Conservation (phyloP, 306 rosid genomes). For the Amphicarpaea edgeworthii region DNA sequence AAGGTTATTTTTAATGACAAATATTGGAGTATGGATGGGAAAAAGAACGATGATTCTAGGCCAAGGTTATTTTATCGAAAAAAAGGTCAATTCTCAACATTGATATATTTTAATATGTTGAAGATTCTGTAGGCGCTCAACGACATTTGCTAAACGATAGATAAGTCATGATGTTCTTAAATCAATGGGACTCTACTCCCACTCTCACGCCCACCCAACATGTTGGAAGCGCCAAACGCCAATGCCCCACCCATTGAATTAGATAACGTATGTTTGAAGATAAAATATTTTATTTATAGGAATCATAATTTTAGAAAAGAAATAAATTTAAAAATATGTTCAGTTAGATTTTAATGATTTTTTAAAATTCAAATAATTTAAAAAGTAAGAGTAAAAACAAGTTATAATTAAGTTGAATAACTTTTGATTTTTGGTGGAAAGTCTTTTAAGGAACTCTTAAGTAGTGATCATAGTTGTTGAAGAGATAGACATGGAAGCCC, state of each 20-base stretch:
- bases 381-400: not conserved
- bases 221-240: conserved; percentile 20
- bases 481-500: no score
- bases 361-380: not conserved
- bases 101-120: not conserved
- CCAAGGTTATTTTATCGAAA: not conserved
- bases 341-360: no score
- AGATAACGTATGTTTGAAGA: not conserved
- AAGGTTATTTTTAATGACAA: not conserved
- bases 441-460: no score
- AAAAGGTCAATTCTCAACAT: not conserved
- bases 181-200: not conserved
- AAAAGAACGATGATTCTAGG: not conserved
- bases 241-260: conserved; percentile 30
- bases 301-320: no score
- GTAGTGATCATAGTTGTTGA: no score
- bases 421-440: no score
- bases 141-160: not conserved
- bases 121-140: not conserved
- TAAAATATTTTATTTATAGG: not conserved
- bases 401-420: not conserved
- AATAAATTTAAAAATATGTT: not conserved
- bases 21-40: not conserved
- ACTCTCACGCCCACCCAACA: not conserved
- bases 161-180: no score